Conservation (phyloP, 371 early-diverging fungal species). For the Rhizopus sp. region DNA sequence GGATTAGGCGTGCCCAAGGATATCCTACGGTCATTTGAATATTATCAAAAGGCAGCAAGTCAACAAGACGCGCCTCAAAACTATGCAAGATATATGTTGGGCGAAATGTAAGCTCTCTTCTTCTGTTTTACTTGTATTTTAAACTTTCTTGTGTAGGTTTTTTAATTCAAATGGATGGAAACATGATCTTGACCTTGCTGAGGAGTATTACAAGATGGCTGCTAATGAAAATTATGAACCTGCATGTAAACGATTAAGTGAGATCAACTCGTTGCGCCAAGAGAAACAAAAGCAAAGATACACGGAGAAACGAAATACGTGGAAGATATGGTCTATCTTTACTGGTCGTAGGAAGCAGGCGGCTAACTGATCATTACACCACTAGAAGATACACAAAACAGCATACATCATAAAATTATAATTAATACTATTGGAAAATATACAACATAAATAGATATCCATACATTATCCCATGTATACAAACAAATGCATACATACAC, state of each 20-base stretch:
- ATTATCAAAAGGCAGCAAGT: conserved; percentile 53
- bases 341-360: conserved; percentile 13
- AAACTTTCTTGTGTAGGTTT: conserved; percentile 29
- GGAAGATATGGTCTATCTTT: conserved; percentile 33
- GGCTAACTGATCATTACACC: conserved; percentile 3
- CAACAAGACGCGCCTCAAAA: conserved; percentile 52
- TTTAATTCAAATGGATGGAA: conserved; percentile 47
- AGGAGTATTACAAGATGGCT: conserved; percentile 47
- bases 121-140: background rate
- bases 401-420: too few relatives aligned
- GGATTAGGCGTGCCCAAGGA: conserved; percentile 49
- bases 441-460: too few relatives aligned
- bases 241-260: conserved; percentile 26
- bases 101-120: conserved; percentile 41
- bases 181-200: conserved; percentile 39
- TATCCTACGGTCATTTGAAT: conserved; percentile 40
- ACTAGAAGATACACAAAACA: background rate
- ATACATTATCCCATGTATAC: too few relatives aligned
- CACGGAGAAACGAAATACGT: conserved; percentile 16
- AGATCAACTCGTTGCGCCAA: conserved; percentile 19
- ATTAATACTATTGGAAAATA: too few relatives aligned
- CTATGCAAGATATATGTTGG: conserved; percentile 50
- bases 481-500: too few relatives aligned
- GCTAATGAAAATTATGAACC: conserved; percentile 46
- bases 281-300: conserved; percentile 16